These are phyloP conservation scores for Pholiota molesta DNA, from an alignment of 768 basidiomycete species.

Conservation along the genomic window DNA sequence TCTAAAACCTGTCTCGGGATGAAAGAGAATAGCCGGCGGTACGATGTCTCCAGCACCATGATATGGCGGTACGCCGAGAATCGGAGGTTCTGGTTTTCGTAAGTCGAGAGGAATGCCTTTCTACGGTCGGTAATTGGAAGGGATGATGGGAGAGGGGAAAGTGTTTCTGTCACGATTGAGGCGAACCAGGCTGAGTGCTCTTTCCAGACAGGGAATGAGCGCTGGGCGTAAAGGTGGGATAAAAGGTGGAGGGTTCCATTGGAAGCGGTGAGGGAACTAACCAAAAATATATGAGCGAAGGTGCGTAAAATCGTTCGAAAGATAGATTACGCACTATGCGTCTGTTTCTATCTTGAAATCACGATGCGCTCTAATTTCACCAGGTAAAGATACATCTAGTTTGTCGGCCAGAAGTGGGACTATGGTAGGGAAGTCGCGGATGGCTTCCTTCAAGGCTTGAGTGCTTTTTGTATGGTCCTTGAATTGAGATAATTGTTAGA, in stretches of 20 bases:
- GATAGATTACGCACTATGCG: slow-evolving; percentile 46
- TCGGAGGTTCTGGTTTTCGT: slow-evolving; percentile 41
- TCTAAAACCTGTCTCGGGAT: slow-evolving; percentile 61
- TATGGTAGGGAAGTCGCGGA: slow-evolving; percentile 78
- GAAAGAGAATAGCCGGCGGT: slow-evolving; percentile 67
- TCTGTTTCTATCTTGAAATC: slow-evolving; percentile 76
- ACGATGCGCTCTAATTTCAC: slow-evolving; percentile 56
- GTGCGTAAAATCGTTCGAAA: not conserved
- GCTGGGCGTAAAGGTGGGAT: slow-evolving; percentile 85
- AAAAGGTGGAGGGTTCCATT: slow-evolving; percentile 71
- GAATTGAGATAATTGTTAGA: too few relatives aligned
- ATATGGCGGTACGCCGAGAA: slow-evolving; percentile 75
- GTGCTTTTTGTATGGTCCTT: slow-evolving; percentile 65
- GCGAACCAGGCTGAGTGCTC: slow-evolving; percentile 73
- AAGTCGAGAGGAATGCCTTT: slow-evolving; percentile 39
- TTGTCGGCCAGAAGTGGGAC: slow-evolving; percentile 87
- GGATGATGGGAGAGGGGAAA: slow-evolving; percentile 39
- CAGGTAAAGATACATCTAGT: slow-evolving; percentile 68
- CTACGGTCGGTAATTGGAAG: slow-evolving; percentile 37
- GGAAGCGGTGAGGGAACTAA: slow-evolving; percentile 41
- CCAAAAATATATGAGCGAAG: not conserved
- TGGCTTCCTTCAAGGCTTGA: slow-evolving; percentile 70
- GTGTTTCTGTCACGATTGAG: slow-evolving; percentile 49
- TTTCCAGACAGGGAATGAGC: slow-evolving; percentile 84
- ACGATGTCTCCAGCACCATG: slow-evolving; percentile 68